A percentile compares a stretch with the other conserved stretches of the same genome.
These are phyloP conservation scores for Taphrina pruni DNA, from an alignment of 1,139 yeast genomes.

Conservation along the genomic window DNA sequence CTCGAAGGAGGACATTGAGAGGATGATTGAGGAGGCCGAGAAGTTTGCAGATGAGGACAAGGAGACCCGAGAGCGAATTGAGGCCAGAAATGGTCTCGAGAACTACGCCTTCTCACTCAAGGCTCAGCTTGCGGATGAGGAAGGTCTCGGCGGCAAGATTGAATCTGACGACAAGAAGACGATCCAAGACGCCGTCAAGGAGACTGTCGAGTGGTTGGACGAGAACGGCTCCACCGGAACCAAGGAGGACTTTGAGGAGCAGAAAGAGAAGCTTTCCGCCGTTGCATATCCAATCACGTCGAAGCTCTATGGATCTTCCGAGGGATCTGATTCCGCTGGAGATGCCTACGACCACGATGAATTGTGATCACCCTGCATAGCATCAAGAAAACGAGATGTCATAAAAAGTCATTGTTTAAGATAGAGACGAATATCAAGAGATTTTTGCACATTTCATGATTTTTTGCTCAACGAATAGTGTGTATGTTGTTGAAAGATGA, in stretches of 20 bases:
- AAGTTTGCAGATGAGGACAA: slow-evolving; percentile 87
- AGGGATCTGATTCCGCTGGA: slow-evolving; percentile 58
- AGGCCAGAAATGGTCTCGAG: slow-evolving; percentile 85
- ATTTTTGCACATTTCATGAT: neutral
- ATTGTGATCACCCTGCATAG: slow-evolving; percentile 49
- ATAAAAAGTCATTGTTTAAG: neutral
- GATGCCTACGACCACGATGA: slow-evolving; percentile 75
- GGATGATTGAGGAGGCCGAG: slow-evolving; percentile 95
- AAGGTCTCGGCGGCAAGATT: slow-evolving; percentile 74
- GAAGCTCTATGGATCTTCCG: slow-evolving; percentile 77
- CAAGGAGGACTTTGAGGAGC: slow-evolving; percentile 91
- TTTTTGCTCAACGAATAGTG: neutral
- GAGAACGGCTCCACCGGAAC: slow-evolving; percentile 88
- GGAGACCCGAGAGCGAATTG: slow-evolving; percentile 78
- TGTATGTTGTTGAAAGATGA: no score
- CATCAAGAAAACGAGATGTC: neutral
- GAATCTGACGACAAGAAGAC: slow-evolving; percentile 93
- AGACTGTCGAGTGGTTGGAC: slow-evolving; percentile 84
- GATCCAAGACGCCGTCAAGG: slow-evolving; percentile 83
- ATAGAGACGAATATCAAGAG: slow-evolving; percentile 15
- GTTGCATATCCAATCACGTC: slow-evolving; percentile 92
- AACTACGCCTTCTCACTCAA: slow-evolving; percentile 84
- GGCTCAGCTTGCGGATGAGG: slow-evolving; percentile 74
- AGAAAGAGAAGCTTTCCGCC: slow-evolving; percentile 81
- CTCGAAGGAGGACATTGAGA: slow-evolving; percentile 85